phyloP scores from a whole-genome alignment of 225 moss, liverwort and hornwort species.

The Marchantia paleacea region DNA sequence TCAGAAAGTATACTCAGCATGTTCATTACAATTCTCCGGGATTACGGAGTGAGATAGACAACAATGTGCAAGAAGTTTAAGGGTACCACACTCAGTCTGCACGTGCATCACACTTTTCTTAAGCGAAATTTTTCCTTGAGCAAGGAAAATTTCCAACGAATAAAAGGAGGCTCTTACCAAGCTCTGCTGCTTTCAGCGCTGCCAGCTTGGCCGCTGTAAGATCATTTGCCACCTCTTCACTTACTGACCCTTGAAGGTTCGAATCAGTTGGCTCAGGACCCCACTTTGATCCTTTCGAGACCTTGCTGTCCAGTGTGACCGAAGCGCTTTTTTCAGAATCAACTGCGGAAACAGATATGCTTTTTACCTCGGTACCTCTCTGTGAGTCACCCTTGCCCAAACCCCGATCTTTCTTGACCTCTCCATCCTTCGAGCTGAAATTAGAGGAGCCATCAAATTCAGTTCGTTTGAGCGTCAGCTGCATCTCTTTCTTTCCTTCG shows the following conservation, averaged over 20 bases:
- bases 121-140: too few relatives aligned
- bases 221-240: conserved; percentile 69
- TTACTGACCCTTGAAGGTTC: conserved; percentile 43
- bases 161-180: conserved; percentile 52
- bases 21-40: too few relatives aligned
- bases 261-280: conserved; percentile 64
- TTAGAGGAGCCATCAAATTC: conserved; percentile 22
- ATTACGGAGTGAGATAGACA: too few relatives aligned
- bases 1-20: too few relatives aligned
- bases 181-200: conserved; percentile 91
- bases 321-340: conserved; percentile 45
- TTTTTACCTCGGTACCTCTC: conserved; percentile 41
- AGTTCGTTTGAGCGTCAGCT: conserved; percentile 7
- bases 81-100: too few relatives aligned
- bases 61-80: too few relatives aligned
- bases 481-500: conserved; percentile 14
- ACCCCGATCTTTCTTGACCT: conserved; percentile 21
- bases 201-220: conserved; percentile 89
- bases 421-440: conserved; percentile 14
- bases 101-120: too few relatives aligned
- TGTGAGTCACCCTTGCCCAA: conserved; percentile 29
- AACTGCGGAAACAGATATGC: conserved; percentile 33
- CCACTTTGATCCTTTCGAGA: conserved; percentile 80
- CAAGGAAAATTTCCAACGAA: too few relatives aligned
- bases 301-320: conserved; percentile 43